A percentile compares a stretch with the other conserved stretches of the same genome.
These are phyloP conservation scores for Rhizopus delemar DNA, from an alignment of 371 early-diverging fungal species.

Conservation along the genomic window DNA sequence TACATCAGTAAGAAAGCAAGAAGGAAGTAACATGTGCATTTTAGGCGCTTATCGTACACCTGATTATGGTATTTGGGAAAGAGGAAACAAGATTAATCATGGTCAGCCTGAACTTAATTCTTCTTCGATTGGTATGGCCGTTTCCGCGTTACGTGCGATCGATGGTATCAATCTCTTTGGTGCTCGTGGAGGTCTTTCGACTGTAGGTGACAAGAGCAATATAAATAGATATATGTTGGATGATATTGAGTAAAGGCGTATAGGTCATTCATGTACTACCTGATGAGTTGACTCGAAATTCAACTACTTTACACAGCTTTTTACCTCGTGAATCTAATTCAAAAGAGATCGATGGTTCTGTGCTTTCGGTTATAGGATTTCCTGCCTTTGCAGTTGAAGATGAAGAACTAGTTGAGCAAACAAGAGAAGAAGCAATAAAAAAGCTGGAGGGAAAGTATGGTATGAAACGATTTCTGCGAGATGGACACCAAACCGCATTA, in stretches of 20 bases:
- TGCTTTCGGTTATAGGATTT: constrained; percentile 82
- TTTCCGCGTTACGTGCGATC: constrained; percentile 85
- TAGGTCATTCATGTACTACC: constrained; percentile 82
- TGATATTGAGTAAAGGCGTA: not conserved
- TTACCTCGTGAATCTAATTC: constrained; percentile 86
- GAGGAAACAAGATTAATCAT: constrained; percentile 90
- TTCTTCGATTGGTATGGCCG: constrained; percentile 87
- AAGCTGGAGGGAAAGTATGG: constrained; percentile 86
- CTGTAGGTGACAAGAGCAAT: constrained; percentile 46
- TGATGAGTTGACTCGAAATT: constrained; percentile 84
- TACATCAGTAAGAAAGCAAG: no score
- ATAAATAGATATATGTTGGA: no score
- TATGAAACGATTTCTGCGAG: constrained; percentile 83
- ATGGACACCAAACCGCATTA: constrained; percentile 85
- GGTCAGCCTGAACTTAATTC: constrained; percentile 87
- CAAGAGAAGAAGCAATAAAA: constrained; percentile 72
- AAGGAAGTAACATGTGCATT: constrained; percentile 4
- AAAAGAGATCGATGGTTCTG: constrained; percentile 87
- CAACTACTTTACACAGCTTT: constrained; percentile 75
- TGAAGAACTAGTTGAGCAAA: constrained; percentile 60
- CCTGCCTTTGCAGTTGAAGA: constrained; percentile 88
- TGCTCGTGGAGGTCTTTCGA: constrained; percentile 73
- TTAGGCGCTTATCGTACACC: constrained; percentile 70
- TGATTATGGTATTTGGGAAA: constrained; percentile 91
- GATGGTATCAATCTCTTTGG: constrained; percentile 88